Evolutionary conservation across 1,284 basidiomycete genomes (phyloP).

Genomic region (Fistulinella staudtii): DNA sequence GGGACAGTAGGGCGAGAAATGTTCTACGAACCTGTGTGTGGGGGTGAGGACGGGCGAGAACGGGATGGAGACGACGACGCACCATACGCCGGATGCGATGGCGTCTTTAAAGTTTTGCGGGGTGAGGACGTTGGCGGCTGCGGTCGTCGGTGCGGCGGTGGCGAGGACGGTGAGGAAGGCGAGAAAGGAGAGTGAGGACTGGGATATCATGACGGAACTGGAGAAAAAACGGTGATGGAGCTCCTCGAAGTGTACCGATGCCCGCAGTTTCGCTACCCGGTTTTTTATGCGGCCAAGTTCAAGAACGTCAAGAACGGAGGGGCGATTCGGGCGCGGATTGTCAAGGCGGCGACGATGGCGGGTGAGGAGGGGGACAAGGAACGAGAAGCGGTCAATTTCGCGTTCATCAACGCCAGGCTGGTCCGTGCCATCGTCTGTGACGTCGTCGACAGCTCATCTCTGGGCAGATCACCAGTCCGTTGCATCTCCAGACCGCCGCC

Average conservation of each 20-base stretch:
- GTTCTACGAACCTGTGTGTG: constrained; percentile 65
- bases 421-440: constrained; percentile 27
- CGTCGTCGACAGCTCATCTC: not conserved
- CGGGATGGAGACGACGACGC: constrained; percentile 14
- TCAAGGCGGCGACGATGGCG: constrained; percentile 58
- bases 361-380: constrained; percentile 65
- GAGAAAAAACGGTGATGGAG: constrained; percentile 18
- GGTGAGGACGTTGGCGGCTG: constrained; percentile 43
- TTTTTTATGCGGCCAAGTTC: constrained; percentile 67
- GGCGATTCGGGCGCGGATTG: constrained; percentile 59
- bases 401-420: constrained; percentile 79
- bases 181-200: constrained; percentile 20
- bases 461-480: constrained; percentile 62
- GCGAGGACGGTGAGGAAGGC: constrained; percentile 34
- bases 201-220: constrained; percentile 6
- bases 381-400: constrained; percentile 76
- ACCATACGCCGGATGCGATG: constrained; percentile 67
- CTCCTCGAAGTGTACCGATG: constrained; percentile 54
- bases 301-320: constrained; percentile 61
- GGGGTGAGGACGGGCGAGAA: not conserved
- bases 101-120: constrained; percentile 62
- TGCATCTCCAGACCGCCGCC: constrained; percentile 79
- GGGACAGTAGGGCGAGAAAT: constrained; percentile 76
- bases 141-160: constrained; percentile 39
- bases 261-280: constrained; percentile 47